These are phyloP conservation scores for Pleodorina starrii DNA, from an alignment of 139 green algal species.

Conservation along the genomic window DNA sequence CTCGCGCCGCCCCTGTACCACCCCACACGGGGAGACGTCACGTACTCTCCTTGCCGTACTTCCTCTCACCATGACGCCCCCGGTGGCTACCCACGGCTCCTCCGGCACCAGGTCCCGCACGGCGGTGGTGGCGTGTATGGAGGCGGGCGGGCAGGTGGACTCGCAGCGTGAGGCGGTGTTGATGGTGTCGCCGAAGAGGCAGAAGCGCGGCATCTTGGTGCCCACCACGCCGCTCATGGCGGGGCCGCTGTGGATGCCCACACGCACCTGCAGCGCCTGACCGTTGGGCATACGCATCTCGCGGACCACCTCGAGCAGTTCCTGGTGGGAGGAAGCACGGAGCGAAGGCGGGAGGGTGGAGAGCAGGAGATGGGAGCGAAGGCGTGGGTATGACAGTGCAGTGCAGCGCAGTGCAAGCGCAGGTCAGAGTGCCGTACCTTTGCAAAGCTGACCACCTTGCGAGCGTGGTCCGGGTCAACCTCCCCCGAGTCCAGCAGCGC, in stretches of 20 bases:
- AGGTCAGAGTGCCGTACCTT: too few species aligned
- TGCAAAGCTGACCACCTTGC: slow-evolving; percentile 33
- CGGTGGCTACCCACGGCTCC: slow-evolving; percentile 50
- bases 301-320: not conserved
- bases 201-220: slow-evolving; percentile 54
- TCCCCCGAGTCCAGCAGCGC: slow-evolving; percentile 23
- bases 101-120: slow-evolving; percentile 24
- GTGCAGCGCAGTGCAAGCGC: too few species aligned
- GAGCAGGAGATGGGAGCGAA: too few species aligned
- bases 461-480: slow-evolving; percentile 32
- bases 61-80: slow-evolving; percentile 37
- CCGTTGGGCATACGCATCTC: slow-evolving; percentile 47
- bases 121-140: slow-evolving; percentile 37
- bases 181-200: slow-evolving; percentile 65
- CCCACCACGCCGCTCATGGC: slow-evolving; percentile 63
- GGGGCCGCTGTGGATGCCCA: slow-evolving; percentile 54
- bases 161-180: slow-evolving; percentile 58
- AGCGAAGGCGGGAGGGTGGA: not conserved
- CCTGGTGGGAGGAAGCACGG: not conserved
- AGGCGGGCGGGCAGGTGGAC: slow-evolving; percentile 18
- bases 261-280: slow-evolving; percentile 45
- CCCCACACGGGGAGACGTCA: too few species aligned
- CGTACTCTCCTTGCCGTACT: too few species aligned
- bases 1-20: too few species aligned
- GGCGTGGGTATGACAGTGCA: too few species aligned